Evolutionary conservation across 2,329 filamentous ascomycete species (phyloP).

Genomic region (Gnomoniopsis sp.): DNA sequence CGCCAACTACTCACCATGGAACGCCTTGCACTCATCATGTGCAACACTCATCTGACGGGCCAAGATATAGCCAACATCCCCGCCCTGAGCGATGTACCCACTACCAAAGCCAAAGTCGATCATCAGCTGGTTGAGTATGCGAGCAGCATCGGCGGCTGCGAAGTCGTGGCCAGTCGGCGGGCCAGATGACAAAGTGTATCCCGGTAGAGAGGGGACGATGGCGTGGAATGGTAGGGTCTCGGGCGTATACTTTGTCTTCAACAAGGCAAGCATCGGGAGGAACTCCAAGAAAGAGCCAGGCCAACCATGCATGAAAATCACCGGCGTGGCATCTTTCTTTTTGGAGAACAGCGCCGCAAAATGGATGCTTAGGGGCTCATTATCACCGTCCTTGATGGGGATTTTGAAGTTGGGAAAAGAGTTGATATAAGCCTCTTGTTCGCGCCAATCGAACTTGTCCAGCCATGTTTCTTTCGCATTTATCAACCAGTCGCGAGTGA

Average conservation of each 20-base stretch:
- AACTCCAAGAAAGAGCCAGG: slow-evolving; percentile 54
- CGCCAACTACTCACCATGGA: slow-evolving; percentile 23
- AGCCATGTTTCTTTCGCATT: slow-evolving; percentile 35
- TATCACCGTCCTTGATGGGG: slow-evolving; percentile 33
- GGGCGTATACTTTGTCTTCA: slow-evolving; percentile 45
- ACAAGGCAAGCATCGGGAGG: slow-evolving; percentile 43
- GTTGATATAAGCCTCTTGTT: slow-evolving; percentile 37
- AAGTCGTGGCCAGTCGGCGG: slow-evolving; percentile 45
- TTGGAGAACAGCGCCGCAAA: slow-evolving; percentile 54
- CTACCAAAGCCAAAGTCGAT: slow-evolving; percentile 46
- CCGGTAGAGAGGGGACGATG: slow-evolving; percentile 52
- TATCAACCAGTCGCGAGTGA: slow-evolving; percentile 15
- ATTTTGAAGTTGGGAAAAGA: slow-evolving; percentile 45
- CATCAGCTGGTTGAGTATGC: slow-evolving; percentile 49
- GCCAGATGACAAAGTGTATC: slow-evolving; percentile 46
- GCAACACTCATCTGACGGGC: slow-evolving; percentile 37
- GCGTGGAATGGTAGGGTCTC: slow-evolving; percentile 53
- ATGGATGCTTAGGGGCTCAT: slow-evolving; percentile 39
- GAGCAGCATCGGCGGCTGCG: slow-evolving; percentile 33
- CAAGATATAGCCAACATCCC: slow-evolving; percentile 50
- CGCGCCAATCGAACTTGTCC: slow-evolving; percentile 44
- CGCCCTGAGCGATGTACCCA: slow-evolving; percentile 54
- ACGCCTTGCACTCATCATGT: slow-evolving; percentile 45
- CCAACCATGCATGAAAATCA: slow-evolving; percentile 55
- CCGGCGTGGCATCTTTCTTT: slow-evolving; percentile 44